These are phyloP conservation scores for Neurospora discreta DNA, from an alignment of 495 filamentous ascomycete genomes.

Conservation along the genomic window DNA sequence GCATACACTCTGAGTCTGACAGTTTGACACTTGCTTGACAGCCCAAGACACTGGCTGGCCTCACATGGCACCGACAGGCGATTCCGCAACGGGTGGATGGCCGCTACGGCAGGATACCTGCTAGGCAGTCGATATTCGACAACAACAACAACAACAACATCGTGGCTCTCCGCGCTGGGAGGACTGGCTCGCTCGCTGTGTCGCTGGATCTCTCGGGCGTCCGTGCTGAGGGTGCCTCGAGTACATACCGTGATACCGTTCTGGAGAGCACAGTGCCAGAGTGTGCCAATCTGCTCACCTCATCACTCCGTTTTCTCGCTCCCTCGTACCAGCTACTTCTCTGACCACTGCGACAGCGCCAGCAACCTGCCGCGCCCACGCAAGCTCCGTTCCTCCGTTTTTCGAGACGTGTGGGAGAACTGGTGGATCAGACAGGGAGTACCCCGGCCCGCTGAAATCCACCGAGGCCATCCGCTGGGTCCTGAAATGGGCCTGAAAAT, in stretches of 20 bases:
- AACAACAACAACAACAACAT: not conserved
- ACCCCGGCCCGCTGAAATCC: slow-evolving; percentile 14
- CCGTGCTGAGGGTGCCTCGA: not conserved
- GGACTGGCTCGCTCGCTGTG: not conserved
- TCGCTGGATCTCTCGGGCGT: not conserved
- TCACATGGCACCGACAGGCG: not conserved
- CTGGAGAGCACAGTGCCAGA: not conserved
- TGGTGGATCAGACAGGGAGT: not conserved
- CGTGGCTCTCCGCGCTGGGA: not conserved
- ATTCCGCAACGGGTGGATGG: not conserved
- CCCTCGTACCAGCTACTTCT: not conserved
- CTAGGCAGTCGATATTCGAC: not conserved
- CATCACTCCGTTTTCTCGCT: slow-evolving; percentile 7
- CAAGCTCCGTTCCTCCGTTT: slow-evolving; percentile 6
- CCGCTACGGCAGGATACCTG: not conserved
- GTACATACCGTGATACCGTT: not conserved
- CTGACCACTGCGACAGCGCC: not conserved
- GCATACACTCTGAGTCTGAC: not conserved
- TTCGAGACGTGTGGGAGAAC: slow-evolving; percentile 1
- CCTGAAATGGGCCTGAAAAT: slow-evolving; percentile 9
- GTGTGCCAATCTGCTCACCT: slow-evolving; percentile 4
- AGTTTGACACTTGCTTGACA: not conserved
- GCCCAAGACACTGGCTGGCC: not conserved
- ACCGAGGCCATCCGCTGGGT: slow-evolving; percentile 15
- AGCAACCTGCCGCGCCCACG: not conserved